Evolutionary conservation across 306 rosid genomes (phyloP).

Genomic region (Cicer judaicum): DNA sequence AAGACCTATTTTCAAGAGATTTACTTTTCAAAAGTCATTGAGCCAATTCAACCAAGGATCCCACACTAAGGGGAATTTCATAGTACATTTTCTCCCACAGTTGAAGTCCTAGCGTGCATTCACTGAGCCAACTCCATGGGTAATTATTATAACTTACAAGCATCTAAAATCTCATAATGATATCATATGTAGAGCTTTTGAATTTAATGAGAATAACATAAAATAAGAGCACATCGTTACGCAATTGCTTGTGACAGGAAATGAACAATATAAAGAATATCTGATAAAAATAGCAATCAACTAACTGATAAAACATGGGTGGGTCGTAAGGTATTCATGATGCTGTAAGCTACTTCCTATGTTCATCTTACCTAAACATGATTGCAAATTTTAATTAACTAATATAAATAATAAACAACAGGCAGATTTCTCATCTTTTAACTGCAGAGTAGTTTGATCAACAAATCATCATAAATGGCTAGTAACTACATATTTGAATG

Average conservation of each 20-base stretch:
- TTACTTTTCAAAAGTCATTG: not conserved
- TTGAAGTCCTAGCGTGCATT: not conserved
- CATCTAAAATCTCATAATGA: not conserved
- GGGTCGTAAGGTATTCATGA: not conserved
- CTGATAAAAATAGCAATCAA: conserved; percentile 7
- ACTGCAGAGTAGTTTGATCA: not conserved
- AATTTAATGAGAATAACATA: conserved; percentile 9
- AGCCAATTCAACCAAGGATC: not conserved
- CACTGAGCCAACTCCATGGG: not conserved
- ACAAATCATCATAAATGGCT: not conserved
- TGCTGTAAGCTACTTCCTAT: conserved; percentile 6
- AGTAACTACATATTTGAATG: not conserved
- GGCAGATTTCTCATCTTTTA: not conserved
- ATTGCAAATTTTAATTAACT: not conserved
- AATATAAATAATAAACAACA: not conserved
- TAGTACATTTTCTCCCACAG: not conserved
- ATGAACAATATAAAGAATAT: not conserved
- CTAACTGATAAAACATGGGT: conserved; percentile 5
- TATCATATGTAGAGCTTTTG: conserved; percentile 2
- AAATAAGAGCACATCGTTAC: conserved; percentile 3
- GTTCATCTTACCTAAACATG: conserved; percentile 9
- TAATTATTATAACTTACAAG: not conserved
- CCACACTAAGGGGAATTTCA: not conserved
- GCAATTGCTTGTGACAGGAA: not conserved
- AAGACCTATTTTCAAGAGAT: not conserved